phyloP scores from a whole-genome alignment of 2,329 filamentous ascomycete genomes.

The Nemania serpens region DNA sequence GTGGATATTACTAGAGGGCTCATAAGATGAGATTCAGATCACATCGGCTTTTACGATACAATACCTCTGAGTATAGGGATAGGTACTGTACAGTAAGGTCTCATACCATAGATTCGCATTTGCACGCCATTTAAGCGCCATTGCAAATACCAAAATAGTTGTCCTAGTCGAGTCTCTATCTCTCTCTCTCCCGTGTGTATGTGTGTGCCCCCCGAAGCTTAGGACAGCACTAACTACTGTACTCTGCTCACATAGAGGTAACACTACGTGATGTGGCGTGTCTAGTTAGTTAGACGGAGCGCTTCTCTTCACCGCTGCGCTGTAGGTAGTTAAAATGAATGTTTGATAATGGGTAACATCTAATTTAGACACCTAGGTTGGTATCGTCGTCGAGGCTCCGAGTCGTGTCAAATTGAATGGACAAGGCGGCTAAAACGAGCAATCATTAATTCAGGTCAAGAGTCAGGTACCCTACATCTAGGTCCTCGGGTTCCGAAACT shows the following conservation, averaged over 20 bases:
- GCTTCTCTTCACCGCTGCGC: not conserved
- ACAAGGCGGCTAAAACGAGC: constrained; percentile 15
- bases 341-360: not conserved
- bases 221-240: too few species aligned
- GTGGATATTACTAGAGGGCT: constrained; percentile 7
- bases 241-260: too few species aligned
- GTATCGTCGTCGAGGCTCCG: not conserved
- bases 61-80: not conserved
- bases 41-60: constrained; percentile 7
- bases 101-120: constrained; percentile 5
- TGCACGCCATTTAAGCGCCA: constrained; percentile 5
- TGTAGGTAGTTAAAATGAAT: not conserved
- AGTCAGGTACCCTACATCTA: too few species aligned
- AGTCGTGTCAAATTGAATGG: not conserved
- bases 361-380: not conserved
- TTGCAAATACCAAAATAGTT: too few species aligned
- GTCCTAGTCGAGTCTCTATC: too few species aligned
- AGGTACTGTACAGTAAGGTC: not conserved
- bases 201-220: too few species aligned
- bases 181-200: too few species aligned
- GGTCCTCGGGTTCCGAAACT: too few species aligned
- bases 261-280: not conserved
- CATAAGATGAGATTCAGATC: not conserved
- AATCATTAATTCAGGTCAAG: not conserved
- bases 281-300: not conserved